Conservation (phyloP, 148 eudicot genomes). For the Suaeda aralocaspica region DNA sequence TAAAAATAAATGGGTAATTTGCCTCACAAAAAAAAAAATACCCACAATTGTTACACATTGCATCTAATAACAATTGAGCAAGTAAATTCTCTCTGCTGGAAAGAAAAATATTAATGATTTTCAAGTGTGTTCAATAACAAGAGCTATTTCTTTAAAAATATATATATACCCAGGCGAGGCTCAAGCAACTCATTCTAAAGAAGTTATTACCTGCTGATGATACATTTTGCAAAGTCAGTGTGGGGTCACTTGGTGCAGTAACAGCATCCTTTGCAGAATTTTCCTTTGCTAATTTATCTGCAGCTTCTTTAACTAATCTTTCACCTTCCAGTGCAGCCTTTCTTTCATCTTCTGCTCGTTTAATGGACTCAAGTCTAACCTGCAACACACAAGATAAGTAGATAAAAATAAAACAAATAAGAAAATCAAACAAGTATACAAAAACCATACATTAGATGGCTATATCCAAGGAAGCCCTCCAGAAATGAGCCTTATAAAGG, state of each 20-base stretch:
- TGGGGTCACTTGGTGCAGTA: slow-evolving; percentile 19
- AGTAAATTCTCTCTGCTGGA: background rate
- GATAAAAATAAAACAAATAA: background rate
- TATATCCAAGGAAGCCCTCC: background rate
- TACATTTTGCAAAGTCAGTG: slow-evolving; percentile 16
- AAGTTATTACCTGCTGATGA: slow-evolving; percentile 36
- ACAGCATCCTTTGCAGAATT: slow-evolving; percentile 31
- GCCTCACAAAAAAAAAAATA: background rate
- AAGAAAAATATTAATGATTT: background rate
- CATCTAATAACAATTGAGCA: background rate
- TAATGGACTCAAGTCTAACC: slow-evolving; percentile 64
- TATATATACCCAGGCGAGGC: no score
- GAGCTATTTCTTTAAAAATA: no score
- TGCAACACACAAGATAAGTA: slow-evolving; percentile 24
- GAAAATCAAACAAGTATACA: background rate
- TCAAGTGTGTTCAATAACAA: background rate
- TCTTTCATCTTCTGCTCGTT: slow-evolving; percentile 59
- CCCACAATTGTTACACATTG: background rate
- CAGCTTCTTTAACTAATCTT: slow-evolving; percentile 70
- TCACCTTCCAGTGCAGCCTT: slow-evolving; percentile 61
- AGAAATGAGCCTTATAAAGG: background rate
- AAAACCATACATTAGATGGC: background rate
- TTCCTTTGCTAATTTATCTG: slow-evolving; percentile 41
- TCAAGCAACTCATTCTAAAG: background rate
- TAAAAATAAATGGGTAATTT: background rate